Evolutionary conservation across 768 basidiomycete species (phyloP), one percentile per base, ranked within the genome.

Genomic region (Pulveroboletus frians): DNA sequence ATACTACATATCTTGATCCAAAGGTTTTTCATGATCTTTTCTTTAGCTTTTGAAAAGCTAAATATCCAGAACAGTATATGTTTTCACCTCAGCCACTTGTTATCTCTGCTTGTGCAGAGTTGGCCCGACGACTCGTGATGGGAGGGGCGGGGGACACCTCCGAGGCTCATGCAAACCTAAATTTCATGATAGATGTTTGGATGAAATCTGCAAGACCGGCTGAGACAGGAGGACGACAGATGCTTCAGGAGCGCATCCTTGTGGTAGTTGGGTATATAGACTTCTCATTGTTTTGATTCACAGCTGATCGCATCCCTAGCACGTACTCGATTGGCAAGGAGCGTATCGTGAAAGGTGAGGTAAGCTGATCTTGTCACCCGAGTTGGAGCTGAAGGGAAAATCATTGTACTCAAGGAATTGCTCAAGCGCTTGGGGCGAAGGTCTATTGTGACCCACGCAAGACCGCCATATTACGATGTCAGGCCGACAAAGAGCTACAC

Each of bases 281-380:
- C 15, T 42, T 9, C 11, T 9, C n/a, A 15, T 8, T 8, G 9
- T 36, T 21, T 17, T 32, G 20, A 39, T 27, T 35, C n/a, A 18
- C 18, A 15, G 11, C 45, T 57, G 23, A 54, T 23, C 20, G 20
- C 11, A 43, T n/a, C 39, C 47, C 35, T 51, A 92, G 92, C 9
- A 97, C 96, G 0, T 99, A 99, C 68, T 91, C 91, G 0, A 92
- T 98, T 42, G 96, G 96, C 35, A 99, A 99, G 66, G 96, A 99
- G 67, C 83, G 96, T 20, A 88, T 98, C 35, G 93, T 96, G 35
- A 96, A 97, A 79, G 92, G 92, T 90, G 49, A 29, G 58, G 43
- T 34, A 35, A 14, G 27, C 6, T 36, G 2, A 18, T 48, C 17
- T 13, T 41, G 9, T 35, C 14, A 3, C 49, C n/a, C 14, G 32